Conservation (phyloP, 805 yeast genomes). For the Kregervanrija pseudodelftensis region DNA sequence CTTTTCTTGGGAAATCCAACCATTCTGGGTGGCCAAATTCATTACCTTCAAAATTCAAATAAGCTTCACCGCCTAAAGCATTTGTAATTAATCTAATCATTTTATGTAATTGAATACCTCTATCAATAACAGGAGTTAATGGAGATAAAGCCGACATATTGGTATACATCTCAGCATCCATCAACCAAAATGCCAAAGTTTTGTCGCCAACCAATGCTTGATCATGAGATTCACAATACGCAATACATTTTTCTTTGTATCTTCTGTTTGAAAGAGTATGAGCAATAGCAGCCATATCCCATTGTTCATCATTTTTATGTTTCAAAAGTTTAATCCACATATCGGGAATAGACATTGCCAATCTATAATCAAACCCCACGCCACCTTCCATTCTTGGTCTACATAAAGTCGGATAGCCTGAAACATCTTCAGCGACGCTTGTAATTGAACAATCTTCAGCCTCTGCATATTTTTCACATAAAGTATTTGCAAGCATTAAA, state of each 20-base stretch:
- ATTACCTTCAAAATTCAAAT: slow-evolving; percentile 92
- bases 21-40: slow-evolving; percentile 99
- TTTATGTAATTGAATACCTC: slow-evolving; percentile 89
- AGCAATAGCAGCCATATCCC: slow-evolving; percentile 81
- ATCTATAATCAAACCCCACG: slow-evolving; percentile 85
- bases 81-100: slow-evolving; percentile 84
- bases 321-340: slow-evolving; percentile 97
- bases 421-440: slow-evolving; percentile 92
- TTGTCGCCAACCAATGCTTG: slow-evolving; percentile 98
- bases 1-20: slow-evolving; percentile 93
- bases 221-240: slow-evolving; percentile 93
- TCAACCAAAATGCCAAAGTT: slow-evolving; percentile 93
- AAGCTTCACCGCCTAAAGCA: slow-evolving; percentile 94
- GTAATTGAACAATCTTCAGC: slow-evolving; percentile 31
- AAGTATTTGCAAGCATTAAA: slow-evolving; percentile 82
- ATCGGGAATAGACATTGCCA: slow-evolving; percentile 97
- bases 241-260: slow-evolving; percentile 79
- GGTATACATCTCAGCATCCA: slow-evolving; percentile 98
- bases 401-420: slow-evolving; percentile 96
- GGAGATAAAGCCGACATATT: slow-evolving; percentile 78
- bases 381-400: slow-evolving; percentile 72
- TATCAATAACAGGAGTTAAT: slow-evolving; percentile 69
- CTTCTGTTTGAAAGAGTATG: slow-evolving; percentile 84
- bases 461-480: slow-evolving; percentile 49
- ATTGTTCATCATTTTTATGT: slow-evolving; percentile 76